Conservation (phyloP, 495 filamentous ascomycete species). For the Talaromyces trachyspermus region DNA sequence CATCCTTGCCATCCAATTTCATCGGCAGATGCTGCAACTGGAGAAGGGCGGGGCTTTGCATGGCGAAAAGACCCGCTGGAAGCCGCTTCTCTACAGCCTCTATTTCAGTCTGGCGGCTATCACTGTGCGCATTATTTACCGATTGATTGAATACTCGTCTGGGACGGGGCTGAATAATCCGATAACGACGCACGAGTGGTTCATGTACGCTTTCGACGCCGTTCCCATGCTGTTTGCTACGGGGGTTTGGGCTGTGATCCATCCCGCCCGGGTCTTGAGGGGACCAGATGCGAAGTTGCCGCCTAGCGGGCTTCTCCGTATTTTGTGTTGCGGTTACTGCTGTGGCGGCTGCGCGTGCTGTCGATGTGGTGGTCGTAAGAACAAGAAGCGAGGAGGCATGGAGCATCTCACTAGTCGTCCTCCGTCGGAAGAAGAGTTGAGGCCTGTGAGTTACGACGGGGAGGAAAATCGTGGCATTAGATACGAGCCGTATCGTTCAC, state of each 20-base stretch:
- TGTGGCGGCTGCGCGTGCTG: background rate
- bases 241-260: constrained; percentile 35
- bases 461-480: background rate
- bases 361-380: background rate
- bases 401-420: background rate
- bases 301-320: background rate
- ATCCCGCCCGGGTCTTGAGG: constrained; percentile 45
- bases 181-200: constrained; percentile 43
- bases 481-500: constrained; percentile 1
- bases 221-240: constrained; percentile 47
- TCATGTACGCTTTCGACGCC: constrained; percentile 46
- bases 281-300: constrained; percentile 26
- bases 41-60: constrained; percentile 21
- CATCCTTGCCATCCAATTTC: constrained; percentile 39
- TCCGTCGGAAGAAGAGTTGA: background rate
- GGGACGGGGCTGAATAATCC: constrained; percentile 35
- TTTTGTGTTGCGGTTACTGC: constrained; percentile 4
- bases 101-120: constrained; percentile 44
- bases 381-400: background rate
- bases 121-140: constrained; percentile 48
- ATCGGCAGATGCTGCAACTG: constrained; percentile 27
- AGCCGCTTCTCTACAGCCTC: constrained; percentile 37
- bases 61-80: constrained; percentile 23
- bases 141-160: constrained; percentile 45
- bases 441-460: background rate